These are phyloP conservation scores for Scenedesmus sp. DNA, from an alignment of 163 green algal species.

Conservation along the genomic window DNA sequence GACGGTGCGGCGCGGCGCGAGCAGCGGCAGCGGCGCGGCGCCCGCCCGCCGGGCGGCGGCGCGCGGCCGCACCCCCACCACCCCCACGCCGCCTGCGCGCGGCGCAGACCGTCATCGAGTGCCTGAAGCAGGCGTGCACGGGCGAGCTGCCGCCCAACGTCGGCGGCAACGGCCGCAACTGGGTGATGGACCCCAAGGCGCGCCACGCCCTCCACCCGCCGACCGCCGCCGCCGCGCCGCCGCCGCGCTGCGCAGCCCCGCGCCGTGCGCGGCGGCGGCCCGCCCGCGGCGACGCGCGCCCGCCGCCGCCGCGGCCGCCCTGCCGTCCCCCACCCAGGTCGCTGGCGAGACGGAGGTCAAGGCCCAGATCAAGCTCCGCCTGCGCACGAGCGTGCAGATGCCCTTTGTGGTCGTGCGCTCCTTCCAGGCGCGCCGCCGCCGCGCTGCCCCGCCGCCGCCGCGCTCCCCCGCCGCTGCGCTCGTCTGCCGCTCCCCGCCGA, in stretches of 20 bases:
- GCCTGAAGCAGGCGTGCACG: conserved; percentile 94
- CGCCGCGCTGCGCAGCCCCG: too few relatives aligned
- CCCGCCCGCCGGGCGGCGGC: too few relatives aligned
- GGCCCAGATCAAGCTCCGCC: conserved; percentile 96
- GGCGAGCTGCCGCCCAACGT: conserved; percentile 96
- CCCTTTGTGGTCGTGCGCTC: conserved; percentile 85
- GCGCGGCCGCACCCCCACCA: too few relatives aligned
- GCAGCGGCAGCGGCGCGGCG: too few relatives aligned
- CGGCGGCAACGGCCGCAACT: conserved; percentile 62
- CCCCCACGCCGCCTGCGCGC: not conserved
- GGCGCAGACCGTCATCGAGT: conserved; percentile 99
- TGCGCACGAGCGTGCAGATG: conserved; percentile 72
- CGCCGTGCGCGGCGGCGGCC: too few relatives aligned
- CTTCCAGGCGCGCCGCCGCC: conserved; percentile 65
- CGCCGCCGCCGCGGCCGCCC: not conserved
- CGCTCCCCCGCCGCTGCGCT: too few relatives aligned
- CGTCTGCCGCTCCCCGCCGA: too few relatives aligned
- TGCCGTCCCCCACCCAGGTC: conserved; percentile 60
- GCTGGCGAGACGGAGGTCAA: conserved; percentile 95
- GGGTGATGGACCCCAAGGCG: conserved; percentile 68
- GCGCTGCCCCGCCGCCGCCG: not conserved
- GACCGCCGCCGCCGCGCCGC: too few relatives aligned
- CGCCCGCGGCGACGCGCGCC: not conserved
- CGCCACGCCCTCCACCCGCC: too few relatives aligned
- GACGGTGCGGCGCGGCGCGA: too few relatives aligned